Evolutionary conservation across 805 yeast species (phyloP).

Genomic region (Candida krabiensis): DNA sequence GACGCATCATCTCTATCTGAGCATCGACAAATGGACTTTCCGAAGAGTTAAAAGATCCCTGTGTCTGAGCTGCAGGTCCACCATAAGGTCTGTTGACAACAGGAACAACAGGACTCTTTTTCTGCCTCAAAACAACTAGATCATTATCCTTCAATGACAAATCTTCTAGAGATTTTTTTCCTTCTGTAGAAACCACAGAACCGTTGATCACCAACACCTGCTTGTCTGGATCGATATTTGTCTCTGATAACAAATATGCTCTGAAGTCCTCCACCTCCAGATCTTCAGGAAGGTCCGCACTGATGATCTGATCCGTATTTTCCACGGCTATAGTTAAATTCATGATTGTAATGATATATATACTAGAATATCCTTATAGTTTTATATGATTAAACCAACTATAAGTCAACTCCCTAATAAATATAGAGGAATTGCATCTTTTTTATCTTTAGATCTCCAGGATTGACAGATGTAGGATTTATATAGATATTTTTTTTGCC

Average conservation of each 20-base stretch:
- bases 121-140: conserved; percentile 44
- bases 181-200: conserved; percentile 33
- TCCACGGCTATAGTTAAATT: conserved; percentile 51
- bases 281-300: conserved; percentile 65
- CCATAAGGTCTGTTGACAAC: conserved; percentile 24
- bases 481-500: no score
- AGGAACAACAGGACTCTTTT: conserved; percentile 26
- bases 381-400: no score
- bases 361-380: no score
- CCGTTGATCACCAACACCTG: conserved; percentile 55
- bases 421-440: no score
- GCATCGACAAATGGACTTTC: conserved; percentile 21
- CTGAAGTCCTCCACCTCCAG: conserved; percentile 65
- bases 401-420: no score
- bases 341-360: no score
- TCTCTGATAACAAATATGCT: conserved; percentile 73
- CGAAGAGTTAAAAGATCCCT: no score
- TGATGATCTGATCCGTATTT: conserved; percentile 46
- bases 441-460: no score
- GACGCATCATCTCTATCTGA: conserved; percentile 50
- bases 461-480: no score
- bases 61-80: no score
- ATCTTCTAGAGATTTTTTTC: conserved; percentile 41
- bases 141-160: conserved; percentile 59
- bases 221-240: conserved; percentile 45